A percentile compares a stretch with the other conserved stretches of the same genome.
These are phyloP conservation scores for Combretum micranthum DNA, from an alignment of 345 rosid genomes.

Conservation along the genomic window DNA sequence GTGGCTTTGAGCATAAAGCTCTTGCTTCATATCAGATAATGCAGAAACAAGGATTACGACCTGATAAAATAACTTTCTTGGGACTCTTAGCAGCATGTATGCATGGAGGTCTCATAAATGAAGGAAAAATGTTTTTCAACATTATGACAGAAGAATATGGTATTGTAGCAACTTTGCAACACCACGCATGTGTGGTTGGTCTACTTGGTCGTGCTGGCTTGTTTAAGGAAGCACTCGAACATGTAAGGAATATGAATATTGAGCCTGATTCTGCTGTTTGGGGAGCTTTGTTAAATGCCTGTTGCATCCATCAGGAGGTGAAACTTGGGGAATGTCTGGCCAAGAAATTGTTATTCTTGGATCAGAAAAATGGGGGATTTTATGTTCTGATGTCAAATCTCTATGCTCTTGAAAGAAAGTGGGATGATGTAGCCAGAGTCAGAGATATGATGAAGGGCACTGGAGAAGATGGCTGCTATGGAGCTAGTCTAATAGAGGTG, in stretches of 20 bases:
- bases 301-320: slow-evolving; percentile 55
- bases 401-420: slow-evolving; percentile 62
- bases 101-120: slow-evolving; percentile 55
- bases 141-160: slow-evolving; percentile 49
- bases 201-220: slow-evolving; percentile 58
- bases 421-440: slow-evolving; percentile 66
- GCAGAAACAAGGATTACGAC: slow-evolving; percentile 41
- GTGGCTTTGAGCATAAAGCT: slow-evolving; percentile 53
- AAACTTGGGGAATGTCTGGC: slow-evolving; percentile 74
- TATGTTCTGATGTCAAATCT: slow-evolving; percentile 86
- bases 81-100: slow-evolving; percentile 69
- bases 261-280: slow-evolving; percentile 74
- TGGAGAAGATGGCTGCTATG: slow-evolving; percentile 72
- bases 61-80: slow-evolving; percentile 72
- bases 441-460: slow-evolving; percentile 64
- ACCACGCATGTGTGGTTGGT: slow-evolving; percentile 62
- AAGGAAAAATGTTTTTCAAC: slow-evolving; percentile 55
- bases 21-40: slow-evolving; percentile 35
- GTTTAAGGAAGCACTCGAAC: slow-evolving; percentile 50
- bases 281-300: slow-evolving; percentile 71
- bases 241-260: slow-evolving; percentile 35
- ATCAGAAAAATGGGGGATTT: slow-evolving; percentile 58
- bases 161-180: slow-evolving; percentile 57
- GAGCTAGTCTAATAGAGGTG: slow-evolving; percentile 48
- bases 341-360: slow-evolving; percentile 60